A percentile compares a stretch with the other conserved stretches of the same genome.
Evolutionary conservation across 345 rosid species (phyloP).

Genomic region (Brassica cretica): DNA sequence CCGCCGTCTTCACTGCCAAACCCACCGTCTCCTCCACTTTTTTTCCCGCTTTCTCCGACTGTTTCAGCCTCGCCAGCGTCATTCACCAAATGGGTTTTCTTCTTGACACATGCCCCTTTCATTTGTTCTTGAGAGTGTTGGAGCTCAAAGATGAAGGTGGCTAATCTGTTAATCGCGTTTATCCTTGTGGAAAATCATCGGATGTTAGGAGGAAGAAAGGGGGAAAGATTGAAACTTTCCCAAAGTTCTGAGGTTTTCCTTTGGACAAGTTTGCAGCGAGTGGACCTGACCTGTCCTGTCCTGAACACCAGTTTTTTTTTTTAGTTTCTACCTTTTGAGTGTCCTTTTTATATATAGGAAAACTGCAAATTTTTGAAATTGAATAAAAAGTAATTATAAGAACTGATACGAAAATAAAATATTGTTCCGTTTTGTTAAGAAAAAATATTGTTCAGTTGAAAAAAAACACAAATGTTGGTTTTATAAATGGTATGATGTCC

Average conservation of each 20-base stretch:
- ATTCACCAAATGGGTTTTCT: constrained; percentile 28
- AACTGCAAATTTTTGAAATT: background rate
- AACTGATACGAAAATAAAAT: background rate
- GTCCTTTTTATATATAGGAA: background rate
- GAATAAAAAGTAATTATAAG: background rate
- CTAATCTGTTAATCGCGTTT: constrained; percentile 20
- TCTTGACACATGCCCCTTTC: constrained; percentile 35
- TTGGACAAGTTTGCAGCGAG: constrained; percentile 17
- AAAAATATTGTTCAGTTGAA: background rate
- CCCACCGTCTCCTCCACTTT: constrained; percentile 24
- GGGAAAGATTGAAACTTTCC: constrained; percentile 30
- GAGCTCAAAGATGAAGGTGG: background rate
- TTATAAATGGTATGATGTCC: no score
- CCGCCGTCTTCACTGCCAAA: constrained; percentile 19
- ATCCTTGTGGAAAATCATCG: background rate
- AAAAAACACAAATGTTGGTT: no score
- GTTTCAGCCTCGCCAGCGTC: constrained; percentile 17
- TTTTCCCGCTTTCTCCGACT: constrained; percentile 21
- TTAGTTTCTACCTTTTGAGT: background rate
- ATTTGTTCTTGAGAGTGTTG: constrained; percentile 18
- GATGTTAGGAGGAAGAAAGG: background rate
- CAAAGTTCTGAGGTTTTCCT: constrained; percentile 18
- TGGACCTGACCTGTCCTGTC: constrained; percentile 33
- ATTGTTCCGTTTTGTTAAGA: background rate
- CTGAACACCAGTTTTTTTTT: constrained; percentile 17